Base-by-base conservation (phyloP, 2,329 filamentous ascomycete species). In the Dactylellina leptospora region DNA sequence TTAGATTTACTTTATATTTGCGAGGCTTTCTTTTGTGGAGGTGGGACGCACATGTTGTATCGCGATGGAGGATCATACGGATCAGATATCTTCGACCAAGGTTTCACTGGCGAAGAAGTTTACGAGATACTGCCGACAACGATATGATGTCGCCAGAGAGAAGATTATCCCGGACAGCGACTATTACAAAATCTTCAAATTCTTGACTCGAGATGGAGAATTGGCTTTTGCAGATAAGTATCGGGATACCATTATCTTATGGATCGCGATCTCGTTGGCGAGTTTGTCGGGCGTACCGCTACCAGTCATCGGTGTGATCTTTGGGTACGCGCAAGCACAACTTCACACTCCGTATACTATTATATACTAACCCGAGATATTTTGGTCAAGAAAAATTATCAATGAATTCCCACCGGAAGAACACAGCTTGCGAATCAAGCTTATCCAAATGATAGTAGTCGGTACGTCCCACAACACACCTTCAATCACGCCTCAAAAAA, bases 321-420 rank as follows among this genome's bases (percentile, higher is more conserved):
- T 84, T 45, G 82, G 82, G 33, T 60, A 60, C 22, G 53, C 58
- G n/a, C n/a, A n/a, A n/a, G n/a, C n/a, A n/a, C n/a, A n/a, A n/a
- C n/a, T n/a, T n/a, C n/a, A n/a, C n/a, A n/a, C n/a, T n/a, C n/a
- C n/a, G n/a, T n/a, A n/a, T n/a, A n/a, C n/a, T n/a, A n/a, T n/a
- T n/a, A n/a, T n/a, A n/a, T n/a, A n/a, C n/a, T n/a, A n/a, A n/a
- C n/a, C n/a, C n/a, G n/a, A n/a, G n/a, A n/a, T n/a, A n/a, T n/a
- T n/a, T n/a, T n/a, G n/a, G n/a, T n/a, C n/a, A 61, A 74, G 72
- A 36, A 79, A 82, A 58, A 81, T 84, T 60, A 83, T 84, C 77
- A 82, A 83, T 72, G 78, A 79, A 22, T 85, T 85, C 60, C 83
- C 83, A 33, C 83, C 83, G 0, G 74, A 78, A 28, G 80, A 82